Base-by-base conservation (phyloP, 371 early-diverging fungal genomes). In the Sanchytrium tribonematis region DNA sequence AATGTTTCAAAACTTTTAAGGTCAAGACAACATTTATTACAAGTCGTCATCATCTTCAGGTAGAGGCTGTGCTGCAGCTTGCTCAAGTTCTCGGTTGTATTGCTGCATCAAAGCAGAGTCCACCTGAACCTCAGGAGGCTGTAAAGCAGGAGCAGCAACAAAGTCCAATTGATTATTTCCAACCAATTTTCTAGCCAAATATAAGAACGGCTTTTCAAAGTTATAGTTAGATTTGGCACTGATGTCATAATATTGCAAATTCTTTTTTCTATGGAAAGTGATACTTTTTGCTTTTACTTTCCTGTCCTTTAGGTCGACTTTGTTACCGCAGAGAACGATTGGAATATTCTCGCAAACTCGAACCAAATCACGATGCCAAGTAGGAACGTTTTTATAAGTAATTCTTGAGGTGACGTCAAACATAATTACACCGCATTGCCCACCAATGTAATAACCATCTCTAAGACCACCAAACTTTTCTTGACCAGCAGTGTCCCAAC, bases 351-450 rank as follows among this genome's bases (percentile, higher is more conserved):
- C 97, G 80, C 97, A 97, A 69, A 94, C 97, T 75, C 96, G 89
- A 75, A 94, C 90, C 65, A 97, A 84, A 80, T 97, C 97, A 80
- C 94, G 89, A 79, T 98, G 97, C 98, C 99, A 98, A 88, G 93
- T 97, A 75, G 97, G 96, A 29, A 99, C 97, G 85, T 97, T 98
- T 86, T 96, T 95, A 84, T 97, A 97, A 73, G 99, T 98, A 75
- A 99, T 96, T 76, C 98, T 86, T 71, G 97, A 92, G 69, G 98
- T 98, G 68, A 98, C 97, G 80, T 99, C 99, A 77, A 98, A 98
- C 94, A 99, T 97, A 83, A 99, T 98, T 78, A 99, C 97, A 72
- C 91, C 99, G 79, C 98, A 98, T 80, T 98, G 91, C 74, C 99
- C 98, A 75, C 88, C 88, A 76, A 98, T 95, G 83, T 99, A 99